Percentiles rank a stretch among this genome's conserved stretches.
Conservation (phyloP, 2,329 filamentous ascomycete genomes). For the Aaosphaeria pasadenensis region DNA sequence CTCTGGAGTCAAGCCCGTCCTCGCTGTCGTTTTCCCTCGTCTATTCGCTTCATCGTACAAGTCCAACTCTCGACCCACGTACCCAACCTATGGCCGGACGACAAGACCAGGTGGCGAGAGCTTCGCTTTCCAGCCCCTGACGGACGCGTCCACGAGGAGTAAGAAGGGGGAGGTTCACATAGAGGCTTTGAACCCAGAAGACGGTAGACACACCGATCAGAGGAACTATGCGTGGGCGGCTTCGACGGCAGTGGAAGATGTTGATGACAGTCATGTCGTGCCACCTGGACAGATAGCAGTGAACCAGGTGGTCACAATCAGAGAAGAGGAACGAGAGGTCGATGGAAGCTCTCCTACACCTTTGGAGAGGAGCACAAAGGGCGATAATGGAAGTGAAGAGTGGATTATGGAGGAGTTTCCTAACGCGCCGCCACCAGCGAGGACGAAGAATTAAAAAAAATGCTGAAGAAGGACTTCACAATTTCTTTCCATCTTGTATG, state of each 20-base stretch:
- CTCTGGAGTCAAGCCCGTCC: constrained; percentile 28
- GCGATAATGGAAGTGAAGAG: constrained; percentile 14
- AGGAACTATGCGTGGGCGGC: constrained; percentile 14
- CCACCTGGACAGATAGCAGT: constrained; percentile 13
- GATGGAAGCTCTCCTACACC: not conserved
- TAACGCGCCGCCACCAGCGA: no score
- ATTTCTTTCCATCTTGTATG: no score
- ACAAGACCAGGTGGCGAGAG: constrained; percentile 3
- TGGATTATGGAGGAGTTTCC: constrained; percentile 13
- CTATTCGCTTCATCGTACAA: constrained; percentile 16
- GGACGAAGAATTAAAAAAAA: no score
- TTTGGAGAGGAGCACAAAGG: constrained; percentile 2
- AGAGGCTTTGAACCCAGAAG: not conserved
- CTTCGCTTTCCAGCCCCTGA: constrained; percentile 15
- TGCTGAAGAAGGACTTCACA: no score
- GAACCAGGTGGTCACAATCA: constrained; percentile 8
- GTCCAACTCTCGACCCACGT: constrained; percentile 1
- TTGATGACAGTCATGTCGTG: not conserved
- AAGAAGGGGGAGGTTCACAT: constrained; percentile 5
- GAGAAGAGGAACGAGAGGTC: constrained; percentile 2
- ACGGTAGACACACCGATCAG: constrained; percentile 2
- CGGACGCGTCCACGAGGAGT: constrained; percentile 5
- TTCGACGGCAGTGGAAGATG: constrained; percentile 5
- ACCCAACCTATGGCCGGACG: constrained; percentile 6
- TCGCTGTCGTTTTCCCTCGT: constrained; percentile 23